Evolutionary conservation across 768 basidiomycete species (phyloP), one percentile per base, ranked within the genome.

Genomic region (Boletus tomentosulus): DNA sequence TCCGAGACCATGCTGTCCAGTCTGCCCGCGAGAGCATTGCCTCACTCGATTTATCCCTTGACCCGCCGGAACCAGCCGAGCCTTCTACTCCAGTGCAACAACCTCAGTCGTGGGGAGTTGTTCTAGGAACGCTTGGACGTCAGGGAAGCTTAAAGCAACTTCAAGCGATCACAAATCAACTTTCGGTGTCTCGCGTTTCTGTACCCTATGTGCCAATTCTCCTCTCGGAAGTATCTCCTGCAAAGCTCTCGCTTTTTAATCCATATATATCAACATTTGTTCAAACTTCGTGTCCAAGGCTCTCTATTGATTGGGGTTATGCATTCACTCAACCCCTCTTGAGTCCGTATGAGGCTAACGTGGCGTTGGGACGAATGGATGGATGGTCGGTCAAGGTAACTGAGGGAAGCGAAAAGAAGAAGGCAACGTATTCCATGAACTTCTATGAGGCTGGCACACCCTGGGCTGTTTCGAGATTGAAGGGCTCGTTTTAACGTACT

Each of bases 221-320:
- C 1, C 81, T 99, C 43, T 98, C 97, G 8, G 97, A 99, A 68
- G 78, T 98, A n/a, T 97, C 94, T 0, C 97, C 97, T 0, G 86
- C 90, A 4, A 99, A 98, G 66, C 79, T 98, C 31, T 78, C 89
- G 4, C 76, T 98, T 3, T 89, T 99, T 69, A 76, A 79, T 44
- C 82, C 84, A 1, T 82, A 92, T 56, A 80, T 98, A 60, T 85
- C 90, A 2, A 85, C 89, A 0, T 98, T 98, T 68, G 82, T 98
- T 16, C 97, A 98, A 67, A 99, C 97, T 1, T 92, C 94, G 0
- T 98, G 97, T 69, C 97, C 97, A 3, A 84, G 97, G 25, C 74
- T 99, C 50, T 94, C 92, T 16, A 98, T 98, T 53, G 97, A 99
- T 66, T 99, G 97, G 97, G 97, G 97, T 4, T 95, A 95, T 65